Conservation (phyloP, 495 filamentous ascomycete genomes). For the Delitschia confertaspora region DNA sequence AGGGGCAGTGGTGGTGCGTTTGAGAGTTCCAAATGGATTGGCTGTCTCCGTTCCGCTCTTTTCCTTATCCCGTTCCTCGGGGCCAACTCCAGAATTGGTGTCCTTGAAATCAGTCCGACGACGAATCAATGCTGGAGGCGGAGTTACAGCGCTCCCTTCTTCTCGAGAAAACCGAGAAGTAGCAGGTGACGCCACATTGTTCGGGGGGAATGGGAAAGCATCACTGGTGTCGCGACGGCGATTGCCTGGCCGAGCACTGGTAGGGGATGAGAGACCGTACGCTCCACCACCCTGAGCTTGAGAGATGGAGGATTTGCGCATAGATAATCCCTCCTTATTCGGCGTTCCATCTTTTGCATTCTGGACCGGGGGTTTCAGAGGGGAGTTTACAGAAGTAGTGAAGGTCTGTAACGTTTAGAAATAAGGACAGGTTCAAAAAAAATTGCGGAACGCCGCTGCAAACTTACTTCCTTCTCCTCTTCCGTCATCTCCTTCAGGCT, state of each 20-base stretch:
- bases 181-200: constrained; percentile 45
- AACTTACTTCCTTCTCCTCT: constrained; percentile 71
- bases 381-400: constrained; percentile 79
- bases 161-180: constrained; percentile 50
- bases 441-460: neutral
- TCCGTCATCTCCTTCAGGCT: constrained; percentile 66
- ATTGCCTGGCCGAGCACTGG: constrained; percentile 56
- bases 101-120: constrained; percentile 67
- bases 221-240: constrained; percentile 86
- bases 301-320: constrained; percentile 71
- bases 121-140: constrained; percentile 57
- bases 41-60: constrained; percentile 38
- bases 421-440: constrained; percentile 9
- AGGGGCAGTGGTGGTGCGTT: constrained; percentile 63
- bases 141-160: constrained; percentile 49
- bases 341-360: constrained; percentile 59
- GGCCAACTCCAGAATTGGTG: constrained; percentile 27
- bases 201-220: constrained; percentile 46
- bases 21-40: constrained; percentile 53
- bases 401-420: constrained; percentile 49
- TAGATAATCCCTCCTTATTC: constrained; percentile 43
- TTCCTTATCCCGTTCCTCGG: constrained; percentile 43
- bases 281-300: constrained; percentile 41
- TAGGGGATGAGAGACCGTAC: constrained; percentile 53
- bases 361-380: constrained; percentile 74